Conservation (phyloP, 805 yeast genomes). For the Blastobotrys americana region DNA sequence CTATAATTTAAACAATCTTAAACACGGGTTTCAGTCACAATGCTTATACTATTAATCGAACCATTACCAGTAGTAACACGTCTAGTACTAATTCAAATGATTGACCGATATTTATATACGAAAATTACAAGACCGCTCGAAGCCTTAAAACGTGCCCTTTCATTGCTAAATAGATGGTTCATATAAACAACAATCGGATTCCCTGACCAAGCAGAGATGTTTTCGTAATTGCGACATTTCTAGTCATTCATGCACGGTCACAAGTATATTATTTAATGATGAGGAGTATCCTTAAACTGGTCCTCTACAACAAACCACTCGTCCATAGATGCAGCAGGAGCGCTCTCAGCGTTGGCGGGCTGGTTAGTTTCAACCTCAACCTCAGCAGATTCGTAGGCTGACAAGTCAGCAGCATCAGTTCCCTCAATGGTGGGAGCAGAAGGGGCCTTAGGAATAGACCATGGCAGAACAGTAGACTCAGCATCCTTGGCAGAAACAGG, state of each 20-base stretch:
- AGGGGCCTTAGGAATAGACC: constrained; percentile 78
- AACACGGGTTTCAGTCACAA: too few relatives aligned
- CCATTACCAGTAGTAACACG: too few relatives aligned
- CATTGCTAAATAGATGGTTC: too few relatives aligned
- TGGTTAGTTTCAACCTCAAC: constrained; percentile 30
- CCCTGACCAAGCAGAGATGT: too few relatives aligned
- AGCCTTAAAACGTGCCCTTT: too few relatives aligned
- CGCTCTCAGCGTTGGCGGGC: constrained; percentile 12
- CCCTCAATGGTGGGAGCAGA: constrained; percentile 76
- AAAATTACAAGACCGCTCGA: too few relatives aligned
- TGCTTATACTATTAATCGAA: too few relatives aligned
- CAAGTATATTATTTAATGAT: constrained; percentile 26
- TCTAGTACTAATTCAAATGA: too few relatives aligned
- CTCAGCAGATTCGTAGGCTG: constrained; percentile 39
- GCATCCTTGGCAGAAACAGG: constrained; percentile 67
- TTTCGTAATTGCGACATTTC: neutral
- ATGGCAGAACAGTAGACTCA: constrained; percentile 70
- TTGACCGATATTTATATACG: too few relatives aligned
- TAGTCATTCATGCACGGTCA: neutral
- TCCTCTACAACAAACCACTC: constrained; percentile 41
- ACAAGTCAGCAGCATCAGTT: constrained; percentile 50
- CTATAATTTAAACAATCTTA: too few relatives aligned
- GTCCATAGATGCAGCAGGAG: constrained; percentile 22
- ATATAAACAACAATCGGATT: too few relatives aligned
- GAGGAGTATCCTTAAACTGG: constrained; percentile 21